Evolutionary conservation across 1,284 basidiomycete genomes (phyloP).

Genomic region (Boletus semigastroideus): DNA sequence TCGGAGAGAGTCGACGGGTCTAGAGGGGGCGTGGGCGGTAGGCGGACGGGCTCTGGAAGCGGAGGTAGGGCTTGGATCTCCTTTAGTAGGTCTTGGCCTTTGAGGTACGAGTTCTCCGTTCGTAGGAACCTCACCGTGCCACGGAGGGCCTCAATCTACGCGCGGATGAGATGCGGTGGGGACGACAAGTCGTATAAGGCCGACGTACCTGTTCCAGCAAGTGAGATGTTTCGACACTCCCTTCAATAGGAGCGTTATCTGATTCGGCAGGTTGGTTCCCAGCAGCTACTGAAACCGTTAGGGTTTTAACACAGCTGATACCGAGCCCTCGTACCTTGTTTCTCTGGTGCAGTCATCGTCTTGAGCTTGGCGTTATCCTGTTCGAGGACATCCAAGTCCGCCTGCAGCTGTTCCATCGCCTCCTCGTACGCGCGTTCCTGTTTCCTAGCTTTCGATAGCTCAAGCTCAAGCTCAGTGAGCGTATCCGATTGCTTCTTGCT

Average conservation of each 20-base stretch:
- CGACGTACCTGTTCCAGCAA: constrained; percentile 74
- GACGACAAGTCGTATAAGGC: constrained; percentile 10
- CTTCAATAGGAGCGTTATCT: constrained; percentile 67
- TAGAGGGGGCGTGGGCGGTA: constrained; percentile 58
- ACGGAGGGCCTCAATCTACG: constrained; percentile 85
- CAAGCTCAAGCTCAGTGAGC: constrained; percentile 78
- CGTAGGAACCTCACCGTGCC: constrained; percentile 88
- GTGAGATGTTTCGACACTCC: constrained; percentile 81
- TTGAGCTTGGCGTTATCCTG: constrained; percentile 86
- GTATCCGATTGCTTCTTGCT: constrained; percentile 87
- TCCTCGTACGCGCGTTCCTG: constrained; percentile 90
- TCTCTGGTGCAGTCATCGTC: constrained; percentile 60
- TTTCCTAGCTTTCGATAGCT: constrained; percentile 78
- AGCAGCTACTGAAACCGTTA: constrained; percentile 32
- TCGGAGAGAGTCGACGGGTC: constrained; percentile 63
- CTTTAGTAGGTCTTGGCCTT: constrained; percentile 82
- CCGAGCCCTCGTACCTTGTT: constrained; percentile 51
- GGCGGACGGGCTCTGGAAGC: constrained; percentile 49
- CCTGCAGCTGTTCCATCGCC: constrained; percentile 89
- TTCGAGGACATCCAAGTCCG: constrained; percentile 84
- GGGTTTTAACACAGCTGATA: not conserved
- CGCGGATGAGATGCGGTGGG: constrained; percentile 9
- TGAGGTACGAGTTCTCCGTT: constrained; percentile 89
- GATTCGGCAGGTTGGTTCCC: constrained; percentile 55
- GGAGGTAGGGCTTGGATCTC: constrained; percentile 76